Evolutionary conservation across 1,284 basidiomycete species (phyloP), one percentile per base, ranked within the genome.

Genomic region (Tilletia horrida): DNA sequence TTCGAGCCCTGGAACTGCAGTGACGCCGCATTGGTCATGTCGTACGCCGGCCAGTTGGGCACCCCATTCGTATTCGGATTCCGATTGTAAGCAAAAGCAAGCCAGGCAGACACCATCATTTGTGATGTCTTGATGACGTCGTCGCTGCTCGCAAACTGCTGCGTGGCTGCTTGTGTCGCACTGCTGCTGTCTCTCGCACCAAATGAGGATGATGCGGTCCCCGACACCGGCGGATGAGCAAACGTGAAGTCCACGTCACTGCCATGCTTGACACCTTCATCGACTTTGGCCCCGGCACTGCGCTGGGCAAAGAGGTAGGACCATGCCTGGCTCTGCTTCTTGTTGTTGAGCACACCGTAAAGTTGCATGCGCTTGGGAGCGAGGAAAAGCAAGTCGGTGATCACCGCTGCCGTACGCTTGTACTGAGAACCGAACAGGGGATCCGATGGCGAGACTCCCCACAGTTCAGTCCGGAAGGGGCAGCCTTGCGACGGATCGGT

Each of bases 1-100:
- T 73, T 71, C 29, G 63, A 70, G 2, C 70, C 72, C 48, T 71
- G 69, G 55, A 67, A 31, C 70, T 73, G 72, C 25, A 73, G 0
- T 6, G 55, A 59, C 0, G 55, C 11, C 25, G 35, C 9, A 13
- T 18, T 35, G 25, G 29, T 40, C 55, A 29, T 3, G 35, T 59
- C 55, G 55, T 59, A 59, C 31, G 55, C 55, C 31, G 55, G 55
- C 55, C 55, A 59, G 55, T 31, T 59, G 55, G 55, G 55, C 55
- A 59, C 55, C 27, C 55, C 55, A 11, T 59, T 6, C 13, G 16
- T 14, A n/a, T 59, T 59, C 3, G 55, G 55, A 18, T 59, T 21
- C 4, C 55, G 55, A 59, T 35, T 29, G 55, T 59, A 59, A 0
- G 55, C 55, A n/a, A 59, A 59, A 3, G 55, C 27, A 16, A 59